Evolutionary conservation across 202 grass and related monocot genomes (phyloP), one percentile per base, ranked within the genome.

Genomic region (Schoenoplectus tabernaemontani): DNA sequence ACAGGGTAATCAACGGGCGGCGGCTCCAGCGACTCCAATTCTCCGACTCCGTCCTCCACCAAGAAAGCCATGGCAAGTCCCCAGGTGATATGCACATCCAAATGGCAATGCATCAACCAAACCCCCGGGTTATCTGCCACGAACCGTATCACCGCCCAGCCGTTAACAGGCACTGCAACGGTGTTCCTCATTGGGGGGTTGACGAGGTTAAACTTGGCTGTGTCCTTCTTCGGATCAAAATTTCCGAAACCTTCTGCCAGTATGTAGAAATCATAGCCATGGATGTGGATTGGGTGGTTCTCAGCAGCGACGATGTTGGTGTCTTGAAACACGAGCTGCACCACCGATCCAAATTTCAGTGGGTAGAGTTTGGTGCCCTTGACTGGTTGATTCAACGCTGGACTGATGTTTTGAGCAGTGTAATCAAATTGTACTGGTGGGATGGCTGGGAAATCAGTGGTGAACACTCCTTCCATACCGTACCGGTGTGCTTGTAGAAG

Each of bases 41-140:
- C 44, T 2, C 88, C 90, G 22, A 89, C 81, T 10, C 93, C 93
- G 30, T 91, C 88, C 48, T 89, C 88, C 7, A 97, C 93, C 5
- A 97, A 73, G 83, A 96, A 93, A 7, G 88, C 86, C 90, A 91
- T 97, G 1, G 90, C 93, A 68, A 91, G 78, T 53, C 93, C 93
- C 93, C 93, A 93, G 9, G 78, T 87, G 24, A 97, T 93, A 82
- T 93, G 93, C 77, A 93, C 93, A 76, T 97, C 90, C 11, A 93
- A 89, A 86, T 97, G 93, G 85, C 93, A 93, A 62, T 97, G 90
- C 86, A 89, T 84, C 28, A 93, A 77, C 93, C 90, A 93, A 79
- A 97, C 85, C 0, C 89, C 92, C 0, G 92, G 89, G 78, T 96
- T 96, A 72, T 95, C 89, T 9, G 92, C 89, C 19, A 89, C 83